Evolutionary conservation across 129 eudicot genomes (phyloP).

Genomic region (Flaveria ramosissima): DNA sequence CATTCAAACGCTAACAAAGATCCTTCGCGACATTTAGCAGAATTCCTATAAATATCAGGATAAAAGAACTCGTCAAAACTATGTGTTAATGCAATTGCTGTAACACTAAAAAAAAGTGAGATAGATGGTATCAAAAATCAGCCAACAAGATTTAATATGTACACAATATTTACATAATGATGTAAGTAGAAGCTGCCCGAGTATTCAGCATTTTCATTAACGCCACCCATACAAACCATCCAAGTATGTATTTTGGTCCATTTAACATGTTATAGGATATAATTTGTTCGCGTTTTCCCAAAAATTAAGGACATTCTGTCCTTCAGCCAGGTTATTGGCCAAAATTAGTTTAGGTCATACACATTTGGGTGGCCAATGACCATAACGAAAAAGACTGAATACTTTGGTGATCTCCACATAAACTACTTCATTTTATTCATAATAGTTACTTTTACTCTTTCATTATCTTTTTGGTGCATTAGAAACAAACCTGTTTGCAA

Average conservation of each 20-base stretch:
- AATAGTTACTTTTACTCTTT: neutral
- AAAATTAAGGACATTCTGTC: neutral
- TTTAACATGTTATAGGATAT: neutral
- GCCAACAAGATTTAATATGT: slow-evolving; percentile 4
- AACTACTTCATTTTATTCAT: neutral
- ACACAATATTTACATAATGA: neutral
- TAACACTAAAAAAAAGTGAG: neutral
- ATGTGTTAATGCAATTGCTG: neutral
- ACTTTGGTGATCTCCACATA: slow-evolving; percentile 5
- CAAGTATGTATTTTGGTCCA: neutral
- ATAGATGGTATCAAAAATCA: neutral
- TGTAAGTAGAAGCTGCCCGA: neutral
- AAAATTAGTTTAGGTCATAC: neutral
- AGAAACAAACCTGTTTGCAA: slow-evolving; percentile 72
- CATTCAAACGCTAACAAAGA: slow-evolving; percentile 94
- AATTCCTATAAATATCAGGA: slow-evolving; percentile 59
- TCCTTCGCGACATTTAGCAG: slow-evolving; percentile 96
- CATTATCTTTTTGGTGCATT: neutral
- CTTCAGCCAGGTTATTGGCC: neutral
- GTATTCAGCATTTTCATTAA: slow-evolving; percentile 6
- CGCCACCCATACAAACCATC: neutral
- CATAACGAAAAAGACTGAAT: neutral
- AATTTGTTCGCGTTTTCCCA: neutral
- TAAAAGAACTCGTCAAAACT: neutral
- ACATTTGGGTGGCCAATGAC: neutral